Base-by-base conservation (phyloP, 768 basidiomycete species). In the Russula sp. region DNA sequence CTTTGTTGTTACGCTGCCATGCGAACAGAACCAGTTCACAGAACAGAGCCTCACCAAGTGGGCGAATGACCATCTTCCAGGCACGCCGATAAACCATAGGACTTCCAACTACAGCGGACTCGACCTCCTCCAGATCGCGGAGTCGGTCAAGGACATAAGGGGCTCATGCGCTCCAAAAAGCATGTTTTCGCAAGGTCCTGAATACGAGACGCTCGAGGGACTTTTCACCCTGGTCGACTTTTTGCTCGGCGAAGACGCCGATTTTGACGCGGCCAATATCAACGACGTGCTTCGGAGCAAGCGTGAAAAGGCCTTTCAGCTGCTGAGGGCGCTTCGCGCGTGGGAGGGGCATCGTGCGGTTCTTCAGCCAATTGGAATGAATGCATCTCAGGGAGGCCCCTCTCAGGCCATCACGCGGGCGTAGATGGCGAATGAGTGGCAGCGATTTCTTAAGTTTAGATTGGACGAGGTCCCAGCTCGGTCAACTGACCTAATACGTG, bases 191-290 rank as follows among this genome's bases (percentile, higher is more conserved):
- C 72, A 77, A 5, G 82, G 81, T 51, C 75, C 81, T 20, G 79
- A 80, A 66, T 88, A 93, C 71, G 89, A 95, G 66, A 90, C 89
- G 68, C 77, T 96, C 18, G 90, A 93, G 32, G 92, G 93, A 16
- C 79, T 96, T 28, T 94, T 96, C 78, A 81, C 84, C 62, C 77
- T 96, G 61, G 94, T 96, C 76, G 95, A 97, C 76, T 94, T 92
- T 75, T 75, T 97, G 61, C 81, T 98, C 50, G 93, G 94, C 70
- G 90, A 93, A 65, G 93, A 93, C 57, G 85, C 94, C 61, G 88
- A 88, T 76, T 89, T 94, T 79, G 94, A 90, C 9, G 84, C 86
- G 64, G 89, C 96, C 36, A 92, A 90, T 70, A 94, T 96, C 72
- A 94, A 98, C 75, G 95, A 98, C 75, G 81, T 98, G 40, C 80